Conservation (phyloP, 2,329 filamentous ascomycete species). For the Aureobasidium sp. region DNA sequence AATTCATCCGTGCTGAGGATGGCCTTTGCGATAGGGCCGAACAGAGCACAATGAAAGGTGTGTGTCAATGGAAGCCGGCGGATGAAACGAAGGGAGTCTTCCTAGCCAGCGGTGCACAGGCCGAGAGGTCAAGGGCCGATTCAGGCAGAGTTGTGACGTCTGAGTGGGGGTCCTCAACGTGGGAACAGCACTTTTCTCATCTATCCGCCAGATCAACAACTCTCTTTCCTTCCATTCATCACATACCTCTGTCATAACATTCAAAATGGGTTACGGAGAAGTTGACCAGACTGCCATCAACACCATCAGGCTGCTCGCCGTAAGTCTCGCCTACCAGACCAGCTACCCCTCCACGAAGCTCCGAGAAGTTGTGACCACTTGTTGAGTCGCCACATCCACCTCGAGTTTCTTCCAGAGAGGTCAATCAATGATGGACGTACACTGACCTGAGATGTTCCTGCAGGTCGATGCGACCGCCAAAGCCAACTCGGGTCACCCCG, state of each 20-base stretch:
- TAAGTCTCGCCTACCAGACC: slow-evolving; percentile 48
- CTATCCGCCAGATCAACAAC: slow-evolving; percentile 15
- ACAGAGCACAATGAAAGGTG: too few relatives aligned
- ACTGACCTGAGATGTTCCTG: slow-evolving; percentile 18
- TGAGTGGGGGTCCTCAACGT: slow-evolving; percentile 17
- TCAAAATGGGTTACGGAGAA: slow-evolving; percentile 79
- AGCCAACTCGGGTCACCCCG: slow-evolving; percentile 97
- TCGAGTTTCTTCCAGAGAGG: neutral
- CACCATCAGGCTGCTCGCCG: slow-evolving; percentile 93
- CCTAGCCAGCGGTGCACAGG: neutral
- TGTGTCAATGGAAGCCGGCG: too few relatives aligned
- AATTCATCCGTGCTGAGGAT: slow-evolving; percentile 1
- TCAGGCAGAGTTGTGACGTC: neutral
- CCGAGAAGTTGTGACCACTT: neutral
- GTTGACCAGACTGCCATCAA: slow-evolving; percentile 89
- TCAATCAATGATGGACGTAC: neutral
- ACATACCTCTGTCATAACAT: slow-evolving; percentile 11
- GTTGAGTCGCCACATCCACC: slow-evolving; percentile 10
- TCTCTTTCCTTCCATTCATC: slow-evolving; percentile 15
- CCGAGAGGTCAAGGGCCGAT: neutral
- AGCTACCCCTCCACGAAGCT: slow-evolving; percentile 26
- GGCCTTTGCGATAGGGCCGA: too few relatives aligned
- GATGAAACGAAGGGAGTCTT: neutral
- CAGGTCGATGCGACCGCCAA: slow-evolving; percentile 95
- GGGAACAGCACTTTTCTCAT: neutral